phyloP scores from a whole-genome alignment of 225 moss, liverwort and hornwort genomes.

The Physcomitrellopsis africana region DNA sequence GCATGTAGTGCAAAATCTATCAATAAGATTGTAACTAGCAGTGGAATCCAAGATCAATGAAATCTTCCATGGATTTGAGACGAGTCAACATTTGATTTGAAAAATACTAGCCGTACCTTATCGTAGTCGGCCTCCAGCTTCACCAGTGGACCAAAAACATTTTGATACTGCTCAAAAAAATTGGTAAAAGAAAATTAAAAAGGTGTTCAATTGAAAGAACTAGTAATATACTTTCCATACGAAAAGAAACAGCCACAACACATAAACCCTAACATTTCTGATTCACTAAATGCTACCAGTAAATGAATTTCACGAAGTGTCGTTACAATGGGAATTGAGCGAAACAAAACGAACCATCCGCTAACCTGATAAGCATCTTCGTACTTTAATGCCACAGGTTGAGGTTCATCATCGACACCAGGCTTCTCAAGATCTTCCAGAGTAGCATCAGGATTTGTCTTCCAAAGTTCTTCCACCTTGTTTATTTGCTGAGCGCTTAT shows the following conservation, averaged over 20 bases:
- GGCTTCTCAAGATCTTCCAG: constrained; percentile 99
- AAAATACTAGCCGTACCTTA: constrained; percentile 56
- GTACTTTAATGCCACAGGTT: constrained; percentile 89
- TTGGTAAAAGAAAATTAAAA: not conserved
- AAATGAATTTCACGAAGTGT: not conserved
- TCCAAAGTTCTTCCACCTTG: constrained; percentile 99
- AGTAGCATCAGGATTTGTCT: constrained; percentile 88
- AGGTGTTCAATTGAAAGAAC: too few relatives aligned
- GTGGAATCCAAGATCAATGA: constrained; percentile 3
- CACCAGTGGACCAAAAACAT: constrained; percentile 90
- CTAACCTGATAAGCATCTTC: constrained; percentile 98
- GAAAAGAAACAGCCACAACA: constrained; percentile 2
- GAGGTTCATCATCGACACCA: constrained; percentile 97
- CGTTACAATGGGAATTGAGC: constrained; percentile 4
- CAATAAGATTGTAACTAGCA: not conserved
- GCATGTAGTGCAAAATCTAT: not conserved
- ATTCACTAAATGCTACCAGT: not conserved
- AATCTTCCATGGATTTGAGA: not conserved
- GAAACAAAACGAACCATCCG: constrained; percentile 6
- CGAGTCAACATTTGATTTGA: not conserved
- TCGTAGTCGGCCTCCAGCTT: constrained; percentile 98
- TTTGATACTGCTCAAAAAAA: constrained; percentile 83
- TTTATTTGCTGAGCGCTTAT: constrained; percentile 99
- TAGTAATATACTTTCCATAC: not conserved
- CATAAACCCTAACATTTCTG: not conserved